Base-by-base conservation (phyloP, 2,329 filamentous ascomycete genomes). In the Aspergillus glaucus region DNA sequence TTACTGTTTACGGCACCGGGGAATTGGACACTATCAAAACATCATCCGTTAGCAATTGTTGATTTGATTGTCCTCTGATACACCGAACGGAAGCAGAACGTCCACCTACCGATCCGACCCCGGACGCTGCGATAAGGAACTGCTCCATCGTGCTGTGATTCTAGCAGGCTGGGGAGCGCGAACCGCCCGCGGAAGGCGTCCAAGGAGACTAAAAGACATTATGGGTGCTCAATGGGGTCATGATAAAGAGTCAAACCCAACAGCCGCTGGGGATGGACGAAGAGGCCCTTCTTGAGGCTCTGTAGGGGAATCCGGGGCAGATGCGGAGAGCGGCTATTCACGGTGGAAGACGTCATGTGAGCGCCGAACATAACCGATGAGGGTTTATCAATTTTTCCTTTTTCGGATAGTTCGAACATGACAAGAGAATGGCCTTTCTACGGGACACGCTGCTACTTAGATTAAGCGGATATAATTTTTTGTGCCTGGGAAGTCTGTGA, bases 1-100 rank as follows among this genome's bases (percentile, higher is more conserved):
- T 88, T 88, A 66, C 89, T 95, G 68, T 96, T 92, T 45, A 97
- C 77, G 1, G 93, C 93, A n/a, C 93, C 93, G 0, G 93, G 93
- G 58, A 98, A 98, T 48, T 81, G 74, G 9, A 82, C 77, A 49
- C 79, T 83, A 26, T 9, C 37, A 46, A 22, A 59, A 60, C 47
- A 22, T 17, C 5, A 47, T 30, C 15, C 4, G 34, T 59, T 39
- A 54, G 50, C 45, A 43, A 37, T 12, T 44, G 26, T 26, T 22
- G 8, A 4, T 24, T 21, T 26, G 43, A 19, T n/a, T 45, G 6
- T 14, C 6, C 26, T 43, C 17, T 22, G 17, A 15, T 10, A 22
- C n/a, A 4, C n/a, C n/a, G 14, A 17, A 17, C 7, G 34, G 6
- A 9, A 15, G 9, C 6, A 19, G 22, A 19, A 7, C 37, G 19